These are phyloP conservation scores for Lasiosphaeris hirsuta DNA, from an alignment of 495 filamentous ascomycete genomes.

Conservation along the genomic window DNA sequence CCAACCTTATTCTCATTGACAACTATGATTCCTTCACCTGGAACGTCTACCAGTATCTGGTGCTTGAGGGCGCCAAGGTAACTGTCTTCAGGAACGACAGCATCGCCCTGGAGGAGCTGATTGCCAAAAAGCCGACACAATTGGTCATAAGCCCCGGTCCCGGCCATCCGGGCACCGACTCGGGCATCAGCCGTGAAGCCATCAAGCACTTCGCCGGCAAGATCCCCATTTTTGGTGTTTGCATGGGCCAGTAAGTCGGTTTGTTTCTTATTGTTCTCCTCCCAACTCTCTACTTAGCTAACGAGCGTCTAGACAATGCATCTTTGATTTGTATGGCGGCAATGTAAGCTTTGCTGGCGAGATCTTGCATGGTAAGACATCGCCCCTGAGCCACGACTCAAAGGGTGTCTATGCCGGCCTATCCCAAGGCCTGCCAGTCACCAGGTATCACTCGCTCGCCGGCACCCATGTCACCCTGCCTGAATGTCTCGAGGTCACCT, in stretches of 20 bases:
- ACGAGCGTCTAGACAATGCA: slow-evolving; percentile 66
- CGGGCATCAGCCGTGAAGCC: slow-evolving; percentile 86
- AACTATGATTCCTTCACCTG: slow-evolving; percentile 99
- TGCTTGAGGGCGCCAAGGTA: slow-evolving; percentile 86
- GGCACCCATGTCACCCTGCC: slow-evolving; percentile 89
- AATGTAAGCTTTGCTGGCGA: slow-evolving; percentile 90
- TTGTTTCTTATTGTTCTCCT: not conserved
- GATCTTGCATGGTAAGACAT: slow-evolving; percentile 96
- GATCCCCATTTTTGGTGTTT: slow-evolving; percentile 94
- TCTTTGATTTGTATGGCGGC: slow-evolving; percentile 87
- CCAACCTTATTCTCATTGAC: slow-evolving; percentile 92
- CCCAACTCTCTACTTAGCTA: not conserved
- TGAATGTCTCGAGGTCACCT: slow-evolving; percentile 81
- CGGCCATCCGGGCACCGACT: slow-evolving; percentile 84
- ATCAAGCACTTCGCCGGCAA: slow-evolving; percentile 93
- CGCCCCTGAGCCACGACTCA: slow-evolving; percentile 77
- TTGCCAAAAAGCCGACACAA: slow-evolving; percentile 81
- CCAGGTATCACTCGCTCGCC: slow-evolving; percentile 93
- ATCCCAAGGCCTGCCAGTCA: slow-evolving; percentile 76
- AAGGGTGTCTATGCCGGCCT: slow-evolving; percentile 84
- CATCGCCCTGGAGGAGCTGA: slow-evolving; percentile 77
- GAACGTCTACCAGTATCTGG: slow-evolving; percentile 98
- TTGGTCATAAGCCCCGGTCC: slow-evolving; percentile 93
- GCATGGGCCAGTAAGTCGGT: slow-evolving; percentile 83
- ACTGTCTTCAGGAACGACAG: slow-evolving; percentile 90